Conservation (phyloP, 331 rosid genomes). For the Spiraea crenata region DNA sequence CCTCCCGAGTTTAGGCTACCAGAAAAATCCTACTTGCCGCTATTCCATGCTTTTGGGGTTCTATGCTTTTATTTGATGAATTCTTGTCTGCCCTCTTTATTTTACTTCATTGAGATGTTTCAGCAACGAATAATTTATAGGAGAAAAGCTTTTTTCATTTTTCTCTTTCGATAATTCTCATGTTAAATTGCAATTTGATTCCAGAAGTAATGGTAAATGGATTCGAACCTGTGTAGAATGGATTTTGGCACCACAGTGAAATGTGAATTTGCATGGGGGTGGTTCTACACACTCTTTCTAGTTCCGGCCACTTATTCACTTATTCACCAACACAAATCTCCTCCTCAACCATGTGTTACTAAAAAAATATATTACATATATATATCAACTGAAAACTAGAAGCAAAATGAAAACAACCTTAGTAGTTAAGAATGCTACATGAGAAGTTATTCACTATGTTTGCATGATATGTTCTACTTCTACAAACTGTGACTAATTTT, state of each 20-base stretch:
- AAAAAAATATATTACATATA: too few species aligned
- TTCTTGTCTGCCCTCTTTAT: neutral
- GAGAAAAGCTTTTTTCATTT: neutral
- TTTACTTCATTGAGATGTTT: neutral
- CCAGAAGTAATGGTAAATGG: neutral
- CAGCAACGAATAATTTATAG: neutral
- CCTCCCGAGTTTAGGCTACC: constrained; percentile 3
- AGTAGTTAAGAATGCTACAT: too few species aligned
- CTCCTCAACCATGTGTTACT: too few species aligned
- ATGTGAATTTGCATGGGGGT: neutral
- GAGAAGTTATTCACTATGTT: neutral
- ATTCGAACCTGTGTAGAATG: neutral
- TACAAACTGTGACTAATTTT: too few species aligned
- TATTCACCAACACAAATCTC: too few species aligned
- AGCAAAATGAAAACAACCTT: too few species aligned
- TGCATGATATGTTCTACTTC: neutral
- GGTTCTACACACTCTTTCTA: too few species aligned
- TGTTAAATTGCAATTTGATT: neutral
- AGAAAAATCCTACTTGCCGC: neutral
- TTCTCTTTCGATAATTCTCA: neutral
- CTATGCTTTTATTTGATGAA: neutral
- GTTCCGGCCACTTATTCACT: too few species aligned
- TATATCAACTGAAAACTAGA: too few species aligned
- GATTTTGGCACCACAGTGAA: neutral
- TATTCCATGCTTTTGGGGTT: neutral